phyloP scores from a whole-genome alignment of 345 rosid species.

The Sapria himalayana region DNA sequence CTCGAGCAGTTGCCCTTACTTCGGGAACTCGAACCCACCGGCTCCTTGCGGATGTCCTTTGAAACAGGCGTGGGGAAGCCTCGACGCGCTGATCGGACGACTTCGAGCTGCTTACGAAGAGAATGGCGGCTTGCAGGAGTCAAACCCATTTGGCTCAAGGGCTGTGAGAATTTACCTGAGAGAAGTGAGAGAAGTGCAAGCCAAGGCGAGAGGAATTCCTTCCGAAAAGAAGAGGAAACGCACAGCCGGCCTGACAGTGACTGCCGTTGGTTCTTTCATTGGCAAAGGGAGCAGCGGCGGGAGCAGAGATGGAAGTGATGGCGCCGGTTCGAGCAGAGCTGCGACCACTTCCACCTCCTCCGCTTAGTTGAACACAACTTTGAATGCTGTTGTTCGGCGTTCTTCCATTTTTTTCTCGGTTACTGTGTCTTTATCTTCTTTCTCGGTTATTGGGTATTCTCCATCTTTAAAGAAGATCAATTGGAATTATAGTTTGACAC shows the following conservation, averaged over 20 bases:
- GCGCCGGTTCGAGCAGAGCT: conserved; percentile 3
- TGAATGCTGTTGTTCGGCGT: too few relatives aligned
- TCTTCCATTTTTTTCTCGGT: not conserved
- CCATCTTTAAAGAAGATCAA: too few relatives aligned
- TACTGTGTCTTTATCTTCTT: not conserved
- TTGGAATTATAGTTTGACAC: too few relatives aligned
- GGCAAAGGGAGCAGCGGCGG: conserved; percentile 2
- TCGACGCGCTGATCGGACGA: conserved; percentile 62
- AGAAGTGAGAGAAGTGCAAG: conserved; percentile 48
- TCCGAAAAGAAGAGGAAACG: conserved; percentile 63
- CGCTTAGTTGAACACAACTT: too few relatives aligned
- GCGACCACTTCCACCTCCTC: conserved; percentile 10
- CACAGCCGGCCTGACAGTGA: conserved; percentile 7
- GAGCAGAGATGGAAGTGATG: conserved; percentile 1
- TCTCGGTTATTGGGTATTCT: too few relatives aligned
- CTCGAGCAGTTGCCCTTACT: conserved; percentile 30
- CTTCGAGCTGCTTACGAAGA: conserved; percentile 60
- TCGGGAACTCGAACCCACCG: conserved; percentile 42
- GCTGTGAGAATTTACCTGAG: conserved; percentile 49
- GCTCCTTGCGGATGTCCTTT: conserved; percentile 47
- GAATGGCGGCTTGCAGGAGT: conserved; percentile 41
- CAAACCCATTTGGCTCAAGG: conserved; percentile 44
- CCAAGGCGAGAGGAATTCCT: conserved; percentile 57
- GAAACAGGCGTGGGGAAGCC: conserved; percentile 63
- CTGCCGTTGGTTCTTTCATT: conserved; percentile 1